Base-by-base conservation (phyloP, 2,329 filamentous ascomycete genomes). In the Talaromyces piceae region DNA sequence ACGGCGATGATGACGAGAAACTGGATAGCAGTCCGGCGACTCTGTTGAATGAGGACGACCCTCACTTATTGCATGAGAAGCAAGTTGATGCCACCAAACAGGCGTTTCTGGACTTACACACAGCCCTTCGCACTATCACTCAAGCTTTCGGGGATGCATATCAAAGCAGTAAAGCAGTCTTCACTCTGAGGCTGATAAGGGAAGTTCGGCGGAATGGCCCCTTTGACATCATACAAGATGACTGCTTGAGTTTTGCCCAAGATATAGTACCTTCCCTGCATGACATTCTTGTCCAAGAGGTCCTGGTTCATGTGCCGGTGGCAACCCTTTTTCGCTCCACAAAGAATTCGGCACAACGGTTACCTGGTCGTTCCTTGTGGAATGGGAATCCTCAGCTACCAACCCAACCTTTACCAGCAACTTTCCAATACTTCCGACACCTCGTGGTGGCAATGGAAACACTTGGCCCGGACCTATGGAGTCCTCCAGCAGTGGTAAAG, bases 401-500 rank as follows among this genome's bases (percentile, higher is more conserved):
- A 0, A 77, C 82, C 5, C 88, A 93, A 61, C 89, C 89, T 1
- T 91, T 88, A 0, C 83, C 88, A 0, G 76, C 77, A 18, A 74
- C 82, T 0, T 95, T 95, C 63, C 80, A 78, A 54, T 83, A 94
- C 50, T 62, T 96, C 45, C 80, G 82, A 22, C 75, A 75, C 41
- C 63, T 95, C 25, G 79, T 81, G 4, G 70, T 73, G 44, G 73
- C 77, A 4, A 94, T 96, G 88, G 78, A 78, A 3, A 73, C 77
- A 11, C 73, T 79, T 3, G 91, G 91, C 0, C 74, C 80, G 43
- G 91, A 96, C 64, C 67, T 96, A 2, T 97, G 91, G 91, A 90
- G 84, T 49, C 77, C 81, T 2, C 74, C 76, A 2, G 86, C 87
- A 0, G 79, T 91, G 1, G 59, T 60, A 0, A 72, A 73, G 0